Evolutionary conservation across 2,329 filamentous ascomycete genomes (phyloP), one percentile per base, ranked within the genome.

Genomic region (Cryphonectria carpinicola): DNA sequence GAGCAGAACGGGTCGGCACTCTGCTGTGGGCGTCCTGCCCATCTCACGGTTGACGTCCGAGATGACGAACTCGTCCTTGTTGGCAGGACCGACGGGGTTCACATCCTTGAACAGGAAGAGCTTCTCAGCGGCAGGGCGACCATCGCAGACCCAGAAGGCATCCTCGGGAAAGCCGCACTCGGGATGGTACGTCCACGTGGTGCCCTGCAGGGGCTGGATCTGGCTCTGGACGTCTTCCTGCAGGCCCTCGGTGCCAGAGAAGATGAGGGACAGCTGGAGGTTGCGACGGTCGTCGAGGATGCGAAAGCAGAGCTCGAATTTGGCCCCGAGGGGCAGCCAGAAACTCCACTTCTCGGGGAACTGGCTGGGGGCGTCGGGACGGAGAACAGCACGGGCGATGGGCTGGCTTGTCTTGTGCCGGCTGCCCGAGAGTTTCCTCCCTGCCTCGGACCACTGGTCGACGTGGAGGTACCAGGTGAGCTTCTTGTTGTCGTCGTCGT

Each of bases 101-200:
- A 75, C 70, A n/a, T 78, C 79, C 62, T 79, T 80, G 76, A 79
- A 82, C 43, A 77, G 73, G 46, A 75, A 80, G 1, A 77, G 63
- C 1, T 71, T 72, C 37, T 32, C 41, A 49, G 54, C 46, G 5
- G 46, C 22, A 19, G 46, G 0, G 32, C 8, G 8, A 5, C 56
- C 35, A 0, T 67, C 10, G 14, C n/a, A 25, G 19, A 74, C 70
- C 60, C 77, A 76, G 0, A 81, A 73, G 25, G 75, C 77, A 10
- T 75, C 60, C 67, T 79, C 78, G 0, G 80, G 75, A 1, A 75
- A 74, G n/a, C 78, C 79, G 56, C 80, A 81, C 11, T 76, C 43
- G 1, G 76, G 66, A 17, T 68, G 52, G 28, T 68, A 67, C 2
- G 17, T 22, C 71, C 71, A 72, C 11, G 32, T 4, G 4, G 46